Evolutionary conservation across 78 protist genomes (phyloP).

Genomic region (Cavenderia fasciculata): DNA sequence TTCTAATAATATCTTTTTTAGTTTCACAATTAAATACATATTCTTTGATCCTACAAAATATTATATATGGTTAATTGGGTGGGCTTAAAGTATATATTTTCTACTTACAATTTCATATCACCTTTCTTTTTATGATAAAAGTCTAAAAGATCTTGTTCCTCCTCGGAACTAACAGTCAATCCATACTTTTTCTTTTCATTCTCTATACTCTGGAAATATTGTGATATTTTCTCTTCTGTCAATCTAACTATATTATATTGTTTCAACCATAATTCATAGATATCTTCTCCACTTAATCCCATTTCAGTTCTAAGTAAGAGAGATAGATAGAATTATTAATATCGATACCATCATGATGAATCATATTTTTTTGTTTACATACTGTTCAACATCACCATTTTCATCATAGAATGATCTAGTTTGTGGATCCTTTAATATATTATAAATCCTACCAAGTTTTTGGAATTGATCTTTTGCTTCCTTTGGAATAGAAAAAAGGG

Average conservation of each 20-base stretch:
- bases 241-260: slow-evolving; percentile 73
- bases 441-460: slow-evolving; percentile 53
- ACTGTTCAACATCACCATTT: slow-evolving; percentile 55
- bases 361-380: background rate
- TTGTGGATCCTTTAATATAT: slow-evolving; percentile 50
- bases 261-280: slow-evolving; percentile 57
- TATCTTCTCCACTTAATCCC: slow-evolving; percentile 40
- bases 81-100: background rate
- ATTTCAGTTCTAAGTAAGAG: background rate
- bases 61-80: background rate
- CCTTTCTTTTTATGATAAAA: slow-evolving; percentile 56
- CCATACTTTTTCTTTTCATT: slow-evolving; percentile 34
- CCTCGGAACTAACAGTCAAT: slow-evolving; percentile 15
- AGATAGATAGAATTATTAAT: background rate
- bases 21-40: slow-evolving; percentile 60
- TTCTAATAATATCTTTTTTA: slow-evolving; percentile 62
- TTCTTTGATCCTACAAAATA: slow-evolving; percentile 27
- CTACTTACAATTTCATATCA: slow-evolving; percentile 69
- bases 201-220: slow-evolving; percentile 31
- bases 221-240: slow-evolving; percentile 36
- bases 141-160: slow-evolving; percentile 45
- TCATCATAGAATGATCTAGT: slow-evolving; percentile 68
- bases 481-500: background rate
- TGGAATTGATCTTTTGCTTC: slow-evolving; percentile 75
- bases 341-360: background rate